A percentile compares a stretch with the other conserved stretches of the same genome.
Evolutionary conservation across 805 yeast genomes (phyloP).

Genomic region (Saccharomyces paradoxus): DNA sequence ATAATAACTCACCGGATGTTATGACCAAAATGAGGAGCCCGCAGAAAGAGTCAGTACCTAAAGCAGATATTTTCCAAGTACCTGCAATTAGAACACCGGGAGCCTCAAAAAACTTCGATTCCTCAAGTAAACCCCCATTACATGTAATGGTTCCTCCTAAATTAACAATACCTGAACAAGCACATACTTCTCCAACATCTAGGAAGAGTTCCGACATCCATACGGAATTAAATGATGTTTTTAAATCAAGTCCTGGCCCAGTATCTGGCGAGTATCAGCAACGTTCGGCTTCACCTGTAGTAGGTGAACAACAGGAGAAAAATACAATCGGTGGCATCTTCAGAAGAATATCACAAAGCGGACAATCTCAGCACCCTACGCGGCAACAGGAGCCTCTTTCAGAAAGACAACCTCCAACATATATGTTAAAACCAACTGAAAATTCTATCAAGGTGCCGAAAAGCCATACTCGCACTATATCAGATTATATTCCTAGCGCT

Average conservation of each 20-base stretch:
- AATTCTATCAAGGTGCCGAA: slow-evolving; percentile 12
- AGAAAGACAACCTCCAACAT: slow-evolving; percentile 5
- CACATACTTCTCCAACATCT: slow-evolving; percentile 37
- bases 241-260: slow-evolving; percentile 33
- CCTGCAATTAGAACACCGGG: not conserved
- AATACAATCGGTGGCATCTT: slow-evolving; percentile 28
- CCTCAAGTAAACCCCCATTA: slow-evolving; percentile 5
- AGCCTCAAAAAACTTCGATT: not conserved
- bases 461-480: slow-evolving; percentile 34
- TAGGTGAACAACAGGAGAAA: slow-evolving; percentile 17
- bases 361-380: slow-evolving; percentile 10
- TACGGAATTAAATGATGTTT: slow-evolving; percentile 19
- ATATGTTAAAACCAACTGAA: slow-evolving; percentile 6
- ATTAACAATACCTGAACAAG: slow-evolving; percentile 41
- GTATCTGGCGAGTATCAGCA: slow-evolving; percentile 31
- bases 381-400: slow-evolving; percentile 3
- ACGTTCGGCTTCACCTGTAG: slow-evolving; percentile 29
- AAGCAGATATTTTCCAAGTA: not conserved
- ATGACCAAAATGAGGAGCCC: not conserved
- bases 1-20: not conserved
- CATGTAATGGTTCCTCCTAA: slow-evolving; percentile 32
- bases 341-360: slow-evolving; percentile 27
- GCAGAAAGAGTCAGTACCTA: not conserved
- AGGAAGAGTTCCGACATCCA: slow-evolving; percentile 23
- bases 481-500: slow-evolving; percentile 28